Evolutionary conservation across 2,329 filamentous ascomycete species (phyloP).

Genomic region (Lasiodiplodia citricola): DNA sequence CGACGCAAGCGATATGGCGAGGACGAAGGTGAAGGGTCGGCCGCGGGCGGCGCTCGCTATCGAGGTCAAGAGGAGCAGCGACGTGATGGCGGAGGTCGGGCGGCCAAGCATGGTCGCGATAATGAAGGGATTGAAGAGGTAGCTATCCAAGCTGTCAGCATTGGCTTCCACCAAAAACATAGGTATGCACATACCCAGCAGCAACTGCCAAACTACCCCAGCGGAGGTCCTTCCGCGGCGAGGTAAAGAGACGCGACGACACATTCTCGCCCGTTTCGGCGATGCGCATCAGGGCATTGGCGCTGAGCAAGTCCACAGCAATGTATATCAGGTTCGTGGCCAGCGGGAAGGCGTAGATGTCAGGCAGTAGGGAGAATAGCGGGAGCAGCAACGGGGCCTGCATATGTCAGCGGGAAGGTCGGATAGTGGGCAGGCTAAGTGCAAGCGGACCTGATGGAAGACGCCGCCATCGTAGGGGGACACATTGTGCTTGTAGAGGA

Average conservation of each 20-base stretch:
- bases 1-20: slow-evolving; percentile 83
- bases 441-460: slow-evolving; percentile 64
- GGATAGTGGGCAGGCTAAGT: background rate
- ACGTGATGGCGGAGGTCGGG: slow-evolving; percentile 87
- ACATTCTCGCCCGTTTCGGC: slow-evolving; percentile 80
- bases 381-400: slow-evolving; percentile 89
- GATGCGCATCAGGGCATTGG: slow-evolving; percentile 77
- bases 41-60: slow-evolving; percentile 80
- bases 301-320: slow-evolving; percentile 79
- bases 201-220: slow-evolving; percentile 79
- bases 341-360: slow-evolving; percentile 68
- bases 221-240: slow-evolving; percentile 73
- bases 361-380: slow-evolving; percentile 86
- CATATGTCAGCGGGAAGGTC: slow-evolving; percentile 16
- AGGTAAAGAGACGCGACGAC: slow-evolving; percentile 76
- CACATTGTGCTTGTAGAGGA: slow-evolving; percentile 94
- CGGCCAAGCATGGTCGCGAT: slow-evolving; percentile 89
- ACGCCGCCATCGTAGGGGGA: slow-evolving; percentile 96
- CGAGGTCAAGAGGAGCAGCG: slow-evolving; percentile 83
- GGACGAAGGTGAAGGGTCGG: slow-evolving; percentile 73
- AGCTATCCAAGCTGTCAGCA: slow-evolving; percentile 58
- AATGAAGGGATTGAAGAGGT: slow-evolving; percentile 93
- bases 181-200: slow-evolving; percentile 65
- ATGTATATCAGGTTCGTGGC: slow-evolving; percentile 83
- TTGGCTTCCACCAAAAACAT: too few relatives aligned